Conservation (phyloP, 208 protist genomes). For the Herpetomonas samuelpessoai region DNA sequence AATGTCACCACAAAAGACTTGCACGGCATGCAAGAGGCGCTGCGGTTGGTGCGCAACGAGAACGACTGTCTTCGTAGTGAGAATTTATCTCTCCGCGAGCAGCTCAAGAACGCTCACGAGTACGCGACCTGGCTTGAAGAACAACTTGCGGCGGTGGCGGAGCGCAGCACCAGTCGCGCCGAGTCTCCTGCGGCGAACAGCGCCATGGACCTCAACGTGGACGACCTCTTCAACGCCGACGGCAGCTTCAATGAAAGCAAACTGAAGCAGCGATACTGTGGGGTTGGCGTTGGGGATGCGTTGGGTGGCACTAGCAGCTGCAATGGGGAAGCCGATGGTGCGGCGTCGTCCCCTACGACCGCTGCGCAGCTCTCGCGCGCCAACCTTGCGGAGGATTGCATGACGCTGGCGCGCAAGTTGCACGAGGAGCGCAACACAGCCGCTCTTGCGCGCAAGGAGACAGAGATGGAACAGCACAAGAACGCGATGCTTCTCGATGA, state of each 20-base stretch:
- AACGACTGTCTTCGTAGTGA: slow-evolving; percentile 8
- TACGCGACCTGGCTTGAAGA: slow-evolving; percentile 57
- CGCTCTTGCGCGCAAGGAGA: neutral
- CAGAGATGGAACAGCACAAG: neutral
- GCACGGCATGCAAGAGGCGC: neutral
- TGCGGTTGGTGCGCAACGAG: neutral
- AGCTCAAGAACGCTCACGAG: slow-evolving; percentile 8
- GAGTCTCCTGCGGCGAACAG: neutral
- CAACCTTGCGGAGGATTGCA: slow-evolving; percentile 7
- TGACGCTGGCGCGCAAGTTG: slow-evolving; percentile 3
- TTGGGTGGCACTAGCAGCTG: neutral
- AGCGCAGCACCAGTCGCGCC: neutral
- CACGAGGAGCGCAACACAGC: neutral
- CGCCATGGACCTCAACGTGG: neutral
- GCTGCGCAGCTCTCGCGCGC: neutral
- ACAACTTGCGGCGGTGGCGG: slow-evolving; percentile 33
- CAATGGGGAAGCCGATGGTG: neutral
- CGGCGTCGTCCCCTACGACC: neutral
- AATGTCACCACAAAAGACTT: slow-evolving; percentile 19
- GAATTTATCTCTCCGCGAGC: slow-evolving; percentile 8
- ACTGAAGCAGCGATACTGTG: neutral
- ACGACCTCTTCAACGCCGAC: neutral
- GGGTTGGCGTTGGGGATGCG: neutral
- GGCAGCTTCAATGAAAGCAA: neutral
- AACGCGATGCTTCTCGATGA: neutral